Evolutionary conservation across 768 basidiomycete genomes (phyloP).

Genomic region (Phanerochaete carnosa): DNA sequence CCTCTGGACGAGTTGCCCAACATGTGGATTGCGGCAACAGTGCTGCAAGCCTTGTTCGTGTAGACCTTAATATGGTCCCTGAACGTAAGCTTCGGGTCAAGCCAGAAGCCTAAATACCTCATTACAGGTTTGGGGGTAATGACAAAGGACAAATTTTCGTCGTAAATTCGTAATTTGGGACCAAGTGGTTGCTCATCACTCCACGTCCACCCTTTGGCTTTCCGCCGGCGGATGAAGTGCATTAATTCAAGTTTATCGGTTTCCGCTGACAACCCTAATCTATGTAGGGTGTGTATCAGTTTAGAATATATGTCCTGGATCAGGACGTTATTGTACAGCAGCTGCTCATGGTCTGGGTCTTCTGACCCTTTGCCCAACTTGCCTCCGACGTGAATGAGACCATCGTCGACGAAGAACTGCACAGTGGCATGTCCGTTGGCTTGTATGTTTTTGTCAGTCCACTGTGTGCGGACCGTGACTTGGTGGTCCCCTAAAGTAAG

Average conservation of each 20-base stretch:
- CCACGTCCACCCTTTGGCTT: neutral
- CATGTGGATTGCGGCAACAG: conserved; percentile 6
- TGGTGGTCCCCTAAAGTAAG: no score
- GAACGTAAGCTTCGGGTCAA: conserved; percentile 15
- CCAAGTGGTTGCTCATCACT: neutral
- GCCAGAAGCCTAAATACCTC: conserved; percentile 17
- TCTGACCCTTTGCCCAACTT: neutral
- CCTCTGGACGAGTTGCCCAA: conserved; percentile 18
- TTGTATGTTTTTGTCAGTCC: neutral
- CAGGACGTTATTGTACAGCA: neutral
- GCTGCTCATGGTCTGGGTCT: neutral
- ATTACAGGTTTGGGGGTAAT: neutral
- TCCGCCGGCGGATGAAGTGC: conserved; percentile 7
- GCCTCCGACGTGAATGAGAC: neutral
- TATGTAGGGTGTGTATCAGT: neutral
- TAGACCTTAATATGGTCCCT: conserved; percentile 10
- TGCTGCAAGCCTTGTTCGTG: conserved; percentile 12
- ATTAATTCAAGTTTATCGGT: conserved; percentile 12
- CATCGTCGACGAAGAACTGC: conserved; percentile 17
- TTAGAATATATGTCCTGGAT: no score
- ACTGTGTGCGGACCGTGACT: no score
- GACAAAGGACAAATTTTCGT: neutral
- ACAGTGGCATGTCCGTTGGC: neutral
- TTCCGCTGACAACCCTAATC: conserved; percentile 11
- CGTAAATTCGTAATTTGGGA: neutral